phyloP scores from a whole-genome alignment of 257 asterid species.

The Nicotiana otophora region DNA sequence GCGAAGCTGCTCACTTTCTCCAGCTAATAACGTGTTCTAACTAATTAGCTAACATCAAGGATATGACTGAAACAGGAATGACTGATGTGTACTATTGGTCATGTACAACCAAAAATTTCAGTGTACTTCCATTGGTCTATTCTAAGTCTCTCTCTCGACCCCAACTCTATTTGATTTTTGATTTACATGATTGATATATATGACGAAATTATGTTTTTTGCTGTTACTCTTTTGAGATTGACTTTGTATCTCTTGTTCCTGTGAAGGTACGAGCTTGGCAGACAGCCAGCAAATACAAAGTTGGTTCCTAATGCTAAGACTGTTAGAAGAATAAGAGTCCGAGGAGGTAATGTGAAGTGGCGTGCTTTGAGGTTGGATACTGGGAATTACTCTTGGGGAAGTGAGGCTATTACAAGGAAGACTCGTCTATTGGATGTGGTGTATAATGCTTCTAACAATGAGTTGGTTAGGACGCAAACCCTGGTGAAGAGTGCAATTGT shows the following conservation, averaged over 20 bases:
- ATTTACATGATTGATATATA: not conserved
- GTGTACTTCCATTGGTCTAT: not conserved
- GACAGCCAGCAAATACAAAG: constrained; percentile 41
- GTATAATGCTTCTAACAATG: constrained; percentile 41
- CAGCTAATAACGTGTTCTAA: not conserved
- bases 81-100: not conserved
- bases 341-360: constrained; percentile 55
- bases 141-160: not conserved
- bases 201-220: not conserved
- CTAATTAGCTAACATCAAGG: too few relatives aligned
- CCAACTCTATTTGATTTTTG: not conserved
- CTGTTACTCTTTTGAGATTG: not conserved
- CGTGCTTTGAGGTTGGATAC: constrained; percentile 51
- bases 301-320: constrained; percentile 31
- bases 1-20: not conserved
- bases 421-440: constrained; percentile 39
- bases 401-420: constrained; percentile 39
- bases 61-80: not conserved
- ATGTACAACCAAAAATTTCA: not conserved
- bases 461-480: constrained; percentile 41
- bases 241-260: not conserved
- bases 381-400: constrained; percentile 51
- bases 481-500: constrained; percentile 39
- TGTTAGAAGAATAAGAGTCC: constrained; percentile 30
- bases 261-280: constrained; percentile 39